A percentile compares a stretch with the other conserved stretches of the same genome.
These are phyloP conservation scores for Lumnitzera littorea DNA, from an alignment of 345 rosid species.

Conservation along the genomic window DNA sequence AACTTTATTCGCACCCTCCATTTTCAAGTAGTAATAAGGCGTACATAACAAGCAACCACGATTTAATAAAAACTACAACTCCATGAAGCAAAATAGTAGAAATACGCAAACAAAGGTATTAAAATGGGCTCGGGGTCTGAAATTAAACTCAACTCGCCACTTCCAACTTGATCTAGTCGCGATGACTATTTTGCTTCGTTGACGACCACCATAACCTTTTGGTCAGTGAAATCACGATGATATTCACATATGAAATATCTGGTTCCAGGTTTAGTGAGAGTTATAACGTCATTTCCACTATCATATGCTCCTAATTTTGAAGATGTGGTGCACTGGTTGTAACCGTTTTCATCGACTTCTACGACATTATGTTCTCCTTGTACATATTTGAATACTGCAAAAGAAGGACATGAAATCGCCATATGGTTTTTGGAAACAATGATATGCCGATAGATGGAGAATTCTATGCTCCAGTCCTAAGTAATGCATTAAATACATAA, in stretches of 20 bases:
- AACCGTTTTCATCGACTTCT: neutral
- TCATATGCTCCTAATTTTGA: neutral
- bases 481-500: neutral
- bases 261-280: neutral
- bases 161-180: no score
- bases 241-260: neutral
- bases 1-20: no score
- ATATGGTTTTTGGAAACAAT: no score
- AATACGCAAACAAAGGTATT: no score
- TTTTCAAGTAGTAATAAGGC: no score
- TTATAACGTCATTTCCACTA: slow-evolving; percentile 1
- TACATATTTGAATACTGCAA: neutral
- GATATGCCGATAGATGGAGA: no score
- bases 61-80: no score
- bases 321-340: neutral
- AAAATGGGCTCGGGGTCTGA: no score
- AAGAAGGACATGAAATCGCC: neutral
- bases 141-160: no score
- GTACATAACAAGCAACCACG: no score
- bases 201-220: neutral
- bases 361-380: neutral
- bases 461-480: neutral
- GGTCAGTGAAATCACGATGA: slow-evolving; percentile 1
- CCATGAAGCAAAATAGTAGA: no score
- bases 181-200: no score